Evolutionary conservation across 345 rosid species (phyloP).

Genomic region (Corchorus olitorius): DNA sequence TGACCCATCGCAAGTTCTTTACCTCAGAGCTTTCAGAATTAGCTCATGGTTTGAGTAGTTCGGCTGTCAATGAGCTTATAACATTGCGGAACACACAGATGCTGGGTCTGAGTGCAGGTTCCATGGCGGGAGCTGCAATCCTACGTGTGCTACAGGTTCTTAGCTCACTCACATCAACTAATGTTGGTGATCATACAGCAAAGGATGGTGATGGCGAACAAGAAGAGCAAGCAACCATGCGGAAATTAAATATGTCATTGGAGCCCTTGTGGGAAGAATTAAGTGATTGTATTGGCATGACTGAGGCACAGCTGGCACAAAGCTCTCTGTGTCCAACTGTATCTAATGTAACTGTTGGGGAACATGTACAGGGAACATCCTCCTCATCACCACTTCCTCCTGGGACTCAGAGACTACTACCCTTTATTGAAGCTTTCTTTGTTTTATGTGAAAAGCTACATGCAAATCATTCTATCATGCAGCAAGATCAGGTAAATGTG

Average conservation of each 20-base stretch:
- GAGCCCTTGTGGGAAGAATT: slow-evolving; percentile 94
- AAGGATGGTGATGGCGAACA: slow-evolving; percentile 48
- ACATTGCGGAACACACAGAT: slow-evolving; percentile 72
- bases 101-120: slow-evolving; percentile 84
- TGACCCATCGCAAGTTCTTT: slow-evolving; percentile 67
- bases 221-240: slow-evolving; percentile 74
- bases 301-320: slow-evolving; percentile 84
- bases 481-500: slow-evolving; percentile 67
- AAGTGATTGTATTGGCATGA: slow-evolving; percentile 83
- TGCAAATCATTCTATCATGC: slow-evolving; percentile 49
- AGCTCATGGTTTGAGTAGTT: slow-evolving; percentile 76
- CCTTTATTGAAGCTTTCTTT: slow-evolving; percentile 96
- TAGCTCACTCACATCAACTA: slow-evolving; percentile 59
- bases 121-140: slow-evolving; percentile 93
- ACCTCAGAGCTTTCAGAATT: slow-evolving; percentile 67
- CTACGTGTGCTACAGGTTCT: slow-evolving; percentile 88
- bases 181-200: slow-evolving; percentile 40
- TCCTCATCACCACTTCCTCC: slow-evolving; percentile 79
- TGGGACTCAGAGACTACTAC: slow-evolving; percentile 92
- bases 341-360: slow-evolving; percentile 53
- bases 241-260: slow-evolving; percentile 70
- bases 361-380: slow-evolving; percentile 60
- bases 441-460: slow-evolving; percentile 91
- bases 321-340: slow-evolving; percentile 42
- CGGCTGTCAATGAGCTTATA: slow-evolving; percentile 78